Evolutionary conservation across 2,329 filamentous ascomycete genomes (phyloP).

Genomic region (Aureobasidium zeae): DNA sequence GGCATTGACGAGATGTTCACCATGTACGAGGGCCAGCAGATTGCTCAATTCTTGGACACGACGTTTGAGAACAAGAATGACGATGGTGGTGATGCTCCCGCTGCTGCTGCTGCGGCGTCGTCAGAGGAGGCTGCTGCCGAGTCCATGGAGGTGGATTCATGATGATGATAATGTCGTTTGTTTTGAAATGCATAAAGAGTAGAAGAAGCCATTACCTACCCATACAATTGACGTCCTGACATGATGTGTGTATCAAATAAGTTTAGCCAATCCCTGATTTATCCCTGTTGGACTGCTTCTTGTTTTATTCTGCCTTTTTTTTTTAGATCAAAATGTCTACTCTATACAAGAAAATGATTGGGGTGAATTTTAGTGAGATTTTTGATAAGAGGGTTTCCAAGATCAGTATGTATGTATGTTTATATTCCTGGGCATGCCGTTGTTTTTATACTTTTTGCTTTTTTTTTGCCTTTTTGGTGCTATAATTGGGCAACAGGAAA

Average conservation of each 20-base stretch:
- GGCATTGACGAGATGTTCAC: constrained; percentile 84
- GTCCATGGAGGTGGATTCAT: constrained; percentile 48
- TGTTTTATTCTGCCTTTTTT: too few species aligned
- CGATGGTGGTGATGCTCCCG: constrained; percentile 23
- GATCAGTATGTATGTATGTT: too few species aligned
- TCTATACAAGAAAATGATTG: too few species aligned
- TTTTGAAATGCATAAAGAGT: neutral
- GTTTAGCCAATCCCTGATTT: too few species aligned
- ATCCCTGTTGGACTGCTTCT: too few species aligned
- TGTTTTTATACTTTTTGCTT: too few species aligned
- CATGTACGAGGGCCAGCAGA: constrained; percentile 80
- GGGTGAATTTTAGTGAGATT: too few species aligned
- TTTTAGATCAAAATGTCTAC: too few species aligned
- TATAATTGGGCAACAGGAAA: too few species aligned
- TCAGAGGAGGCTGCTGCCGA: constrained; percentile 31
- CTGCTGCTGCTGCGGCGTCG: constrained; percentile 19
- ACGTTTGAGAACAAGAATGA: constrained; percentile 39
- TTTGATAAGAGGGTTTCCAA: too few species aligned
- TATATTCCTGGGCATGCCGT: too few species aligned
- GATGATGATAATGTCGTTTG: neutral
- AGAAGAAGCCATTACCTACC: neutral
- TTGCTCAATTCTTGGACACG: constrained; percentile 76
- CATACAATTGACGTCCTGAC: constrained; percentile 10
- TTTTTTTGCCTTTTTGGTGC: neutral
- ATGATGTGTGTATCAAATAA: constrained; percentile 13